A percentile compares a stretch with the other conserved stretches of the same genome.
These are phyloP conservation scores for Jamesozyma lodderae DNA, from an alignment of 805 yeast genomes.

Conservation along the genomic window DNA sequence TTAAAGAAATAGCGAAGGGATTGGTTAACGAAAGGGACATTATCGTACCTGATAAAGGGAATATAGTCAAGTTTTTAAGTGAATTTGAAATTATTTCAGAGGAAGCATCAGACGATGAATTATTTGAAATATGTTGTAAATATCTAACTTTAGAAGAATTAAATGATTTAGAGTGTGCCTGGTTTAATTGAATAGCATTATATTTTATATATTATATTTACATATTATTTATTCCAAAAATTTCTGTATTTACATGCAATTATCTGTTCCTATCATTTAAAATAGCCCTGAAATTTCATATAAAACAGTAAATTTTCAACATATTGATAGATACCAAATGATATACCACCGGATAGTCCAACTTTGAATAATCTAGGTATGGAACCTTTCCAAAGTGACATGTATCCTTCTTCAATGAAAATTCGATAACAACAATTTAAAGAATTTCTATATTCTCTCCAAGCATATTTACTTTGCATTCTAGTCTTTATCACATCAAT, in stretches of 20 bases:
- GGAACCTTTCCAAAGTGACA: slow-evolving; percentile 50
- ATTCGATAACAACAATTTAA: slow-evolving; percentile 45
- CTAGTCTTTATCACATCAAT: slow-evolving; percentile 80
- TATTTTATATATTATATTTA: no score
- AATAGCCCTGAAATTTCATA: slow-evolving; percentile 16
- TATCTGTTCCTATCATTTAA: slow-evolving; percentile 1
- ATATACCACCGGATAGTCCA: slow-evolving; percentile 60
- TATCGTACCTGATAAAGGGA: slow-evolving; percentile 9
- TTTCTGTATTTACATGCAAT: not conserved
- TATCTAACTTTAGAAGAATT: slow-evolving; percentile 22
- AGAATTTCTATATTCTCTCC: slow-evolving; percentile 48
- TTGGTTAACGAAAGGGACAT: slow-evolving; percentile 6
- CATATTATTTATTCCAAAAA: not conserved
- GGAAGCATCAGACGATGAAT: slow-evolving; percentile 14
- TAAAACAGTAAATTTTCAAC: slow-evolving; percentile 35
- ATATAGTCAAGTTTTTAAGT: slow-evolving; percentile 10
- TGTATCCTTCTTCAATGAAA: slow-evolving; percentile 37
- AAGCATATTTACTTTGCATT: slow-evolving; percentile 71
- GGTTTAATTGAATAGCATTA: slow-evolving; percentile 4
- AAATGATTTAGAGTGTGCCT: slow-evolving; percentile 17
- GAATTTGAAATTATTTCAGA: slow-evolving; percentile 10
- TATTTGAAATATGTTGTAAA: slow-evolving; percentile 21
- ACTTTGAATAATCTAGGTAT: slow-evolving; percentile 63
- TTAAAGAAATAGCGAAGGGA: slow-evolving; percentile 5
- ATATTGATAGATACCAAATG: slow-evolving; percentile 53